Evolutionary conservation across 2,329 filamentous ascomycete species (phyloP).

Genomic region (Cladosporium velox): DNA sequence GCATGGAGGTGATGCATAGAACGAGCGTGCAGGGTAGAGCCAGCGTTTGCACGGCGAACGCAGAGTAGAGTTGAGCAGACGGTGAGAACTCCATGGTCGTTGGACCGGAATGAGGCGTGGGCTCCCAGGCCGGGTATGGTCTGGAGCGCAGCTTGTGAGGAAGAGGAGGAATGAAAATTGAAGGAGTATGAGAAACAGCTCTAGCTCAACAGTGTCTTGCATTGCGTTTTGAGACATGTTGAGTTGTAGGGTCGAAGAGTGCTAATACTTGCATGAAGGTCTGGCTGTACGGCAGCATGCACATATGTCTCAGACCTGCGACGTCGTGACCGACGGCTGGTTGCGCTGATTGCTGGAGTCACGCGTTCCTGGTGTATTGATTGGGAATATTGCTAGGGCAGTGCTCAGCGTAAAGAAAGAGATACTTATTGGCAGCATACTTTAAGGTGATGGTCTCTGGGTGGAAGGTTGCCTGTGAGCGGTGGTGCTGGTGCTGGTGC

Average conservation of each 20-base stretch:
- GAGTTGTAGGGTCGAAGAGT: not conserved
- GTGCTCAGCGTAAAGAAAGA: not conserved
- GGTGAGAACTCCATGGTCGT: not conserved
- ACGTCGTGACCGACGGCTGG: slow-evolving; percentile 12
- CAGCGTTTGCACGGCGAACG: not conserved
- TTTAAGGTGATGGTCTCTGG: not conserved
- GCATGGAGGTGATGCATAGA: slow-evolving; percentile 16
- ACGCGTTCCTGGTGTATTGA: not conserved
- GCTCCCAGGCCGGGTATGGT: slow-evolving; percentile 1
- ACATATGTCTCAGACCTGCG: slow-evolving; percentile 20
- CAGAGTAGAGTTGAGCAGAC: not conserved
- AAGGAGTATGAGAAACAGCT: not conserved
- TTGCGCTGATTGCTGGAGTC: not conserved
- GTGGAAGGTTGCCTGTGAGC: not conserved
- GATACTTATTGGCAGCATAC: not conserved
- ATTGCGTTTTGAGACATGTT: slow-evolving; percentile 10
- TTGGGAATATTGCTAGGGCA: not conserved
- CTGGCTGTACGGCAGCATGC: slow-evolving; percentile 18
- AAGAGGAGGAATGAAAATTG: not conserved
- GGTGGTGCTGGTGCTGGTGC: not conserved
- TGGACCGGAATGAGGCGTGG: not conserved
- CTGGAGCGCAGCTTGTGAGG: not conserved
- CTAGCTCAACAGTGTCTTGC: slow-evolving; percentile 6
- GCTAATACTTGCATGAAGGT: slow-evolving; percentile 4
- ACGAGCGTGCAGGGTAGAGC: slow-evolving; percentile 3